Base-by-base conservation (phyloP, 1,284 basidiomycete genomes). In the Naganishia liquefaciens region DNA sequence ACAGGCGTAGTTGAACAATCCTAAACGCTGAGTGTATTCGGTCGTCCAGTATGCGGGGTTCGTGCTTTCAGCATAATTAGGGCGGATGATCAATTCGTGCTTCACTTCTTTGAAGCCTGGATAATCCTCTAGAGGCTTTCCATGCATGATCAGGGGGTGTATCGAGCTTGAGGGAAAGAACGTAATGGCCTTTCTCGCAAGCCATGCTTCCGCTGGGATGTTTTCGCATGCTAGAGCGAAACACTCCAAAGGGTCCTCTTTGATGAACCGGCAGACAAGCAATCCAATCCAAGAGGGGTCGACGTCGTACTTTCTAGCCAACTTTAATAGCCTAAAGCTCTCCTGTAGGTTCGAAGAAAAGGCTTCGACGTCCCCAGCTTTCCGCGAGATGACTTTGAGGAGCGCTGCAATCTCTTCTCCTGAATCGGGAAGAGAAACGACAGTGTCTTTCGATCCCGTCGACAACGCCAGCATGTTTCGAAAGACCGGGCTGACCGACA, bases 291-390 rank as follows among this genome's bases (percentile, higher is more conserved):
- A 51, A 17, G 25, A 27, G 28, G 9, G 6, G 28, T 33, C 19
- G 11, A 53, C 9, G 19, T 53, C 51, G 51, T 53, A 53, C n/a
- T 53, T 39, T 30, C 21, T 19, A 19, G 33, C 51, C 17, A 53
- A 6, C 19, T 21, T 37, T 5, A n/a, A 33, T n/a, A 53, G 30
- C n/a, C 21, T 3, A 19, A 53, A 19, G 30, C 27, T 33, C 6
- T n/a, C n/a, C 2, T 33, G 15, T n/a, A 37, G 17, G 23, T 33
- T n/a, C 5, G 33, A 37, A 4, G 5, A 2, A n/a, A 39, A 40
- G 15, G 15, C 30, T 2, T 53, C 17, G 51, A 53, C 17, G 51
- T 37, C 30, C 5, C 51, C 51, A 3, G 13, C 33, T 9, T 15
- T 27, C 7, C 33, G n/a, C 6, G 51, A n/a, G 30, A 53, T 19